These are phyloP conservation scores for Eucalyptus albens DNA, from an alignment of 345 rosid species.

Conservation along the genomic window DNA sequence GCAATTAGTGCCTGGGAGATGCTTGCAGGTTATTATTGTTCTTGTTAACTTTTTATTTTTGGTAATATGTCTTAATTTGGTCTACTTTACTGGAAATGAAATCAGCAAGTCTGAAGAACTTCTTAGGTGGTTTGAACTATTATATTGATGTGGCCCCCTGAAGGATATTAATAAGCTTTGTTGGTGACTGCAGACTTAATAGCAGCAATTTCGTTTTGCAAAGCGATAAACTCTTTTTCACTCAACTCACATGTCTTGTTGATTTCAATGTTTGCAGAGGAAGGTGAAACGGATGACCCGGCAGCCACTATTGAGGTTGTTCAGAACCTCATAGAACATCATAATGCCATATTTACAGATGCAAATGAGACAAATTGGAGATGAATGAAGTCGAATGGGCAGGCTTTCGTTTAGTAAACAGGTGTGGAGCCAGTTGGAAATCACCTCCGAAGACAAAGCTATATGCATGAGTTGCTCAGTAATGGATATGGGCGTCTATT, in stretches of 20 bases:
- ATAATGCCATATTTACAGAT: conserved; percentile 77
- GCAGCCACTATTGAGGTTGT: conserved; percentile 74
- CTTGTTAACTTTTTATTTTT: background rate
- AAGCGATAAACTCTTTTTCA: background rate
- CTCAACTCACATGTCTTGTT: background rate
- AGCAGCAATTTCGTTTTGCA: background rate
- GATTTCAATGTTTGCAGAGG: conserved; percentile 32
- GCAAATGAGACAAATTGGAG: conserved; percentile 74
- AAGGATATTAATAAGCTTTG: background rate
- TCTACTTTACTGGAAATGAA: background rate
- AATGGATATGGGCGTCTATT: background rate
- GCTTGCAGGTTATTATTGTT: conserved; percentile 56
- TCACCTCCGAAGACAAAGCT: background rate
- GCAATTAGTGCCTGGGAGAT: conserved; percentile 65
- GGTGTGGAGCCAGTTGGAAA: background rate
- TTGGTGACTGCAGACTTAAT: background rate
- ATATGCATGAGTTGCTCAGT: background rate
- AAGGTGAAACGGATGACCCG: conserved; percentile 53
- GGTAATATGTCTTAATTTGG: background rate
- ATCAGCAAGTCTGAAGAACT: background rate
- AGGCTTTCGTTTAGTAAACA: background rate
- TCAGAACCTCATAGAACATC: conserved; percentile 75
- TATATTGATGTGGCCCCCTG: background rate
- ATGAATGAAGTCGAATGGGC: background rate
- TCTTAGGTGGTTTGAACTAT: background rate